Conservation (phyloP, 495 filamentous ascomycete genomes). For the Talaromyces trachyspermus region DNA sequence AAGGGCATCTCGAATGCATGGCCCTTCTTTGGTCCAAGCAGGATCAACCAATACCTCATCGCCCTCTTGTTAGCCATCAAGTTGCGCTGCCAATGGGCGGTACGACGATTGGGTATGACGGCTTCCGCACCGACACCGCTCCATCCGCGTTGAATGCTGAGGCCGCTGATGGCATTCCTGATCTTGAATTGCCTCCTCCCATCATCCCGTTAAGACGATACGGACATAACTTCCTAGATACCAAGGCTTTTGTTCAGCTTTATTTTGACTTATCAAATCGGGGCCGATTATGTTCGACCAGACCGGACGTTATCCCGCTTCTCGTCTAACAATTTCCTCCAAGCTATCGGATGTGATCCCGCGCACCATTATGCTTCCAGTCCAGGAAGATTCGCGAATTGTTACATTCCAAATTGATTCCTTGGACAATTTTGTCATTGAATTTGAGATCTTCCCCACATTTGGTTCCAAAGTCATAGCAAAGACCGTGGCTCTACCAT, state of each 20-base stretch:
- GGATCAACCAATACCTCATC: constrained; percentile 14
- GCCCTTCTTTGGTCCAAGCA: constrained; percentile 62
- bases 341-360: constrained; percentile 94
- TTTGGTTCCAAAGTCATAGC: constrained; percentile 97
- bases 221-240: constrained; percentile 96
- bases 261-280: constrained; percentile 65
- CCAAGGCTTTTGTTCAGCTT: constrained; percentile 89
- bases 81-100: constrained; percentile 31
- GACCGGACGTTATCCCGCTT: constrained; percentile 89
- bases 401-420: constrained; percentile 96
- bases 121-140: constrained; percentile 36
- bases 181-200: constrained; percentile 86
- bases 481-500: constrained; percentile 83
- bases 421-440: constrained; percentile 83
- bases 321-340: constrained; percentile 90
- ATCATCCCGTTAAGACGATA: constrained; percentile 93
- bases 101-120: constrained; percentile 24
- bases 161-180: constrained; percentile 80
- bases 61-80: constrained; percentile 26
- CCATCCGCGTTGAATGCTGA: constrained; percentile 55
- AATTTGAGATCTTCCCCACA: constrained; percentile 96
- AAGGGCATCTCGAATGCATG: constrained; percentile 94
- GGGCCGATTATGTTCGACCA: constrained; percentile 87
- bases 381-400: constrained; percentile 87
- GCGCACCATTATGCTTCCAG: constrained; percentile 86